Base-by-base conservation (phyloP, 2,329 filamentous ascomycete species). In the Talaromyces pinophilus region DNA sequence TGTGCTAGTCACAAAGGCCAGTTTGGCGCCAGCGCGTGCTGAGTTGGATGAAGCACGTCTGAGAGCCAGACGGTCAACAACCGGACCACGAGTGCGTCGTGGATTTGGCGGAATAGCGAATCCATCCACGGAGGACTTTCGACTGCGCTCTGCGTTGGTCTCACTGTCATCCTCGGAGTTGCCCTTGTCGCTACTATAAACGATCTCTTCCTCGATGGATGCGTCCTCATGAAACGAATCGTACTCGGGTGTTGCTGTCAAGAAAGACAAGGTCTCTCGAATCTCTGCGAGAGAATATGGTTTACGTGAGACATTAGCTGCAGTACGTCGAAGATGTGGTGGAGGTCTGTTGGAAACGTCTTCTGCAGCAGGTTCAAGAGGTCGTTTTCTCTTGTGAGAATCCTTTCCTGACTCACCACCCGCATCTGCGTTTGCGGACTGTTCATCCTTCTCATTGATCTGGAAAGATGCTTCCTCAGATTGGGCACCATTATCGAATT, bases 271-370 rank as follows among this genome's bases (percentile, higher is more conserved):
- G 0, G 91, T 92, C 75, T 94, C 88, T 65, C 92, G 88, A 69
- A 97, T 90, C 73, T 97, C 92, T 33, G 88, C 87, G 10, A 96
- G 82, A 19, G 89, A 91, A 5, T 89, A 84, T 0, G 93, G 92
- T 72, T 89, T 92, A 77, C 86, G 87, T 62, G 82, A 83, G 67
- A 76, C 75, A 17, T 82, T 81, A 28, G 77, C 80, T 55, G 79
- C 80, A 19, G 87, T 89, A 52, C 90, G 87, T 61, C 90, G 87
- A 60, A 86, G 77, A 68, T 87, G 78, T n/a, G 88, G 83, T 33
- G 87, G 84, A 7, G 85, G 82, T n/a, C 86, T 84, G 61, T 82
- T 83, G 28, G 81, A 74, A 30, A 77, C 75, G 75, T 86, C 74
- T 70, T 80, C 67, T 11, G 74, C 55, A 62, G 81, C 72, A 64